A percentile compares a stretch with the other conserved stretches of the same genome.
These are phyloP conservation scores for Blastobotrys parvus DNA, from an alignment of 805 yeast genomes.

Conservation along the genomic window DNA sequence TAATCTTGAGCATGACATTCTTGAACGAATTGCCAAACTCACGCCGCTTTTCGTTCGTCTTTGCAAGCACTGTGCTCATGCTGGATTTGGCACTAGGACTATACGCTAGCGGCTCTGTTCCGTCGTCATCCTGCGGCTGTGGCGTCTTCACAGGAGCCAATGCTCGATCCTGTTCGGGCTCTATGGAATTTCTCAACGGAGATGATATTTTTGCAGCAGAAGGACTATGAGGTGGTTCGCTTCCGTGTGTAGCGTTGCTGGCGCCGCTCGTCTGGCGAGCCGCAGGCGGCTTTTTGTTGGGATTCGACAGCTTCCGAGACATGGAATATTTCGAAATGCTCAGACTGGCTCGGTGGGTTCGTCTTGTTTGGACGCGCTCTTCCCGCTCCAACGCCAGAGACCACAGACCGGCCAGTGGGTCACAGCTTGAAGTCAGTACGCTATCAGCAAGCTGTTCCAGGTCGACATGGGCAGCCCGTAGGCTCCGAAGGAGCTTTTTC, in stretches of 20 bases:
- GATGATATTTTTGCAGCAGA: background rate
- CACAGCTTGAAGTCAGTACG: conserved; percentile 53
- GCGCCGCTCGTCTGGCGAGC: background rate
- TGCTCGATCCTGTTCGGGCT: background rate
- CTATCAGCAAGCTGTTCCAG: conserved; percentile 49
- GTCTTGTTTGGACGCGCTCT: conserved; percentile 12
- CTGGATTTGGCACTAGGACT: conserved; percentile 2
- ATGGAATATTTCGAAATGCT: conserved; percentile 10
- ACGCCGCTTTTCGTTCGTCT: conserved; percentile 1
- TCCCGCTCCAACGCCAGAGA: conserved; percentile 53
- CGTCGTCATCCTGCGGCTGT: too few species aligned
- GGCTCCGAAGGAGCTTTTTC: conserved; percentile 47
- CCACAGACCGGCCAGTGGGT: conserved; percentile 69
- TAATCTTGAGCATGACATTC: conserved; percentile 11
- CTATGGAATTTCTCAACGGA: background rate
- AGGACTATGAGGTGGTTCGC: conserved; percentile 1
- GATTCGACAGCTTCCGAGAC: conserved; percentile 3
- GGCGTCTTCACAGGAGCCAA: background rate
- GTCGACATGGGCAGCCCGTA: conserved; percentile 58
- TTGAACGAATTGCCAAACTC: conserved; percentile 9
- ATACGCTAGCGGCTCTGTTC: background rate
- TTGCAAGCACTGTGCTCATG: conserved; percentile 1
- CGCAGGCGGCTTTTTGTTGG: background rate
- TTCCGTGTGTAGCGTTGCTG: background rate
- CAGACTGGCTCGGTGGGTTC: conserved; percentile 10